Conservation (phyloP, 192 early-diverging fungal species). For the Tieghemiomyces parasiticus region DNA sequence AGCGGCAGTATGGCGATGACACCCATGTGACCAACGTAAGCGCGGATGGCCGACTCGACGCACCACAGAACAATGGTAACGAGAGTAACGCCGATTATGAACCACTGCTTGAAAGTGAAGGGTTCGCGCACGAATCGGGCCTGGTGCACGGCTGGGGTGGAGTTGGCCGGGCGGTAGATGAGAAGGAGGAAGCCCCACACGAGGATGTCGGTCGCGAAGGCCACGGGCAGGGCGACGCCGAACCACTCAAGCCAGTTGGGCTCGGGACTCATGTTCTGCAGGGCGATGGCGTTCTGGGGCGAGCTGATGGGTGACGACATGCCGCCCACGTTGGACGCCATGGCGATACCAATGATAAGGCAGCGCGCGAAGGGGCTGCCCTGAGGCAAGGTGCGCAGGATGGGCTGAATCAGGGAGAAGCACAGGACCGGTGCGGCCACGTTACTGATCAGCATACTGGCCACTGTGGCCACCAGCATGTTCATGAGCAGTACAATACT, state of each 20-base stretch:
- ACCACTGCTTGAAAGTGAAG: slow-evolving; percentile 48
- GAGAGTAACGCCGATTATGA: slow-evolving; percentile 56
- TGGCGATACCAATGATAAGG: slow-evolving; percentile 89
- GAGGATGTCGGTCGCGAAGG: slow-evolving; percentile 55
- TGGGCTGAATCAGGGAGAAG: slow-evolving; percentile 88
- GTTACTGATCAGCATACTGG: slow-evolving; percentile 97
- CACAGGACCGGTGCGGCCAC: slow-evolving; percentile 95
- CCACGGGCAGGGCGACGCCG: slow-evolving; percentile 70
- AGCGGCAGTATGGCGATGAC: slow-evolving; percentile 86
- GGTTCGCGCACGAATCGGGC: slow-evolving; percentile 21
- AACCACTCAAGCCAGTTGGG: slow-evolving; percentile 91
- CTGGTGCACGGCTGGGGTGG: slow-evolving; percentile 38
- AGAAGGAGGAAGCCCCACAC: slow-evolving; percentile 72
- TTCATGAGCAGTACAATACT: slow-evolving; percentile 74
- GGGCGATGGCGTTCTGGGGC: slow-evolving; percentile 95
- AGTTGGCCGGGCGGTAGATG: slow-evolving; percentile 58
- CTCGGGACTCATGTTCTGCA: slow-evolving; percentile 76
- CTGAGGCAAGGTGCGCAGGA: slow-evolving; percentile 76
- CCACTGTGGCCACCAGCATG: slow-evolving; percentile 93
- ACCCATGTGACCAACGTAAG: slow-evolving; percentile 87
- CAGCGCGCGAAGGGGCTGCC: slow-evolving; percentile 65
- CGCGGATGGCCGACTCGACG: slow-evolving; percentile 53
- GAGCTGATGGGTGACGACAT: slow-evolving; percentile 96
- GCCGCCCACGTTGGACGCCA: slow-evolving; percentile 91
- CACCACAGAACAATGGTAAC: slow-evolving; percentile 85